A percentile compares a stretch with the other conserved stretches of the same genome.
Conservation (phyloP, 164 flowering plant genomes). For the Umbilicus rupestris region DNA sequence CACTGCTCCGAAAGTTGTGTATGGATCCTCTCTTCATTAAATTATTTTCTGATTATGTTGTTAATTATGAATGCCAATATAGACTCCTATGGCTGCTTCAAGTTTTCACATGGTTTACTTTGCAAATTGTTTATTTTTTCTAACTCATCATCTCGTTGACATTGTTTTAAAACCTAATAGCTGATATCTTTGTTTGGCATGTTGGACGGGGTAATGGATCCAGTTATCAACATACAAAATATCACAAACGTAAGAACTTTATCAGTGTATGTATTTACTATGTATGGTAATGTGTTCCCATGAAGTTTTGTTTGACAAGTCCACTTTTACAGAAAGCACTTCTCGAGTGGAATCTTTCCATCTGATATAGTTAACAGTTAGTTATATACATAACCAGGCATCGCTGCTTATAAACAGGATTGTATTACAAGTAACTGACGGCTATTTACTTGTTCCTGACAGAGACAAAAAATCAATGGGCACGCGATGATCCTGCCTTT, state of each 20-base stretch:
- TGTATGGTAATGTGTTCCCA: neutral
- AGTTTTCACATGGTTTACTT: neutral
- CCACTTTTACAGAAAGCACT: no score
- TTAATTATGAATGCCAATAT: neutral
- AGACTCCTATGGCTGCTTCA: neutral
- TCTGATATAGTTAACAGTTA: neutral
- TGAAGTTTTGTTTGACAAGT: no score
- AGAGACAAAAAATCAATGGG: slow-evolving; percentile 99
- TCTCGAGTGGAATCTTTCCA: neutral
- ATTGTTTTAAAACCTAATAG: neutral
- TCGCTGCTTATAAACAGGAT: neutral
- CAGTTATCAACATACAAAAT: slow-evolving; percentile 90
- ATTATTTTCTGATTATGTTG: neutral
- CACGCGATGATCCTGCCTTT: slow-evolving; percentile 99
- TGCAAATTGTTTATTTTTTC: neutral
- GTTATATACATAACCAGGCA: neutral
- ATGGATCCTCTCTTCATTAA: slow-evolving; percentile 23
- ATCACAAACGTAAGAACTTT: slow-evolving; percentile 86
- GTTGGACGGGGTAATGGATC: neutral
- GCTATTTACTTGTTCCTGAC: slow-evolving; percentile 22
- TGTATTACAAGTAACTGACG: neutral
- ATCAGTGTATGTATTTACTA: neutral
- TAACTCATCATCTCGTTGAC: neutral
- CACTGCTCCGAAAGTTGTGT: slow-evolving; percentile 98
- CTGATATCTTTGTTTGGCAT: neutral